Evolutionary conservation across 441 rosid genomes (phyloP).

Genomic region (Hura crepitans): DNA sequence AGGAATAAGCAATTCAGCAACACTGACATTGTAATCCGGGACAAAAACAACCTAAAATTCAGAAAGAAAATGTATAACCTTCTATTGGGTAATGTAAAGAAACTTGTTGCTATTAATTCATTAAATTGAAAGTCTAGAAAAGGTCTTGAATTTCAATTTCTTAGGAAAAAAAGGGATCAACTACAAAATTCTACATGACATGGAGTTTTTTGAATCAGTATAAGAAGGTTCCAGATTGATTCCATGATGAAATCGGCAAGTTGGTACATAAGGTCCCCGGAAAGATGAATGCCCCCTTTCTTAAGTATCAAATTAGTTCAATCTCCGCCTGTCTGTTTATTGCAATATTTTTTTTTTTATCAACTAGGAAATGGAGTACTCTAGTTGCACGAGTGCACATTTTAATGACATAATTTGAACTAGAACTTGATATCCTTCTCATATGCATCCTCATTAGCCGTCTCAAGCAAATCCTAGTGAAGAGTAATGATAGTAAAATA

Average conservation of each 20-base stretch:
- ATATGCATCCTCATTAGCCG: not conserved
- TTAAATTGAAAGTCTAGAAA: not conserved
- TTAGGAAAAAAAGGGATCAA: not conserved
- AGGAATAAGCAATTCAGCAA: constrained; percentile 92
- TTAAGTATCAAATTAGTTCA: not conserved
- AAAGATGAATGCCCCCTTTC: constrained; percentile 1
- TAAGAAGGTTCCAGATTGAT: not conserved
- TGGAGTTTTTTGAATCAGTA: not conserved
- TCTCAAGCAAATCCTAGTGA: not conserved
- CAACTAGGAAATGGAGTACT: not conserved
- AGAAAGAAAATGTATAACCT: not conserved
- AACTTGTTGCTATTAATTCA: not conserved
- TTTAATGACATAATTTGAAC: not conserved
- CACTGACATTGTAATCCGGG: constrained; percentile 95
- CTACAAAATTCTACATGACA: not conserved
- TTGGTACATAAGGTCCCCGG: not conserved
- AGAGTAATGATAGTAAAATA: not conserved
- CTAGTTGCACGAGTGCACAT: not conserved
- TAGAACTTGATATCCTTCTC: not conserved
- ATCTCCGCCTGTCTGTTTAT: not conserved
- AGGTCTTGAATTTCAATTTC: not conserved
- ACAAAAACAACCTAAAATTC: constrained; percentile 70
- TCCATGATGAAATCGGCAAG: not conserved
- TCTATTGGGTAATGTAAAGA: not conserved
- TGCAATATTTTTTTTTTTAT: not conserved